Evolutionary conservation across 768 basidiomycete species (phyloP).

Genomic region (Boletus rufocinnamomeus): DNA sequence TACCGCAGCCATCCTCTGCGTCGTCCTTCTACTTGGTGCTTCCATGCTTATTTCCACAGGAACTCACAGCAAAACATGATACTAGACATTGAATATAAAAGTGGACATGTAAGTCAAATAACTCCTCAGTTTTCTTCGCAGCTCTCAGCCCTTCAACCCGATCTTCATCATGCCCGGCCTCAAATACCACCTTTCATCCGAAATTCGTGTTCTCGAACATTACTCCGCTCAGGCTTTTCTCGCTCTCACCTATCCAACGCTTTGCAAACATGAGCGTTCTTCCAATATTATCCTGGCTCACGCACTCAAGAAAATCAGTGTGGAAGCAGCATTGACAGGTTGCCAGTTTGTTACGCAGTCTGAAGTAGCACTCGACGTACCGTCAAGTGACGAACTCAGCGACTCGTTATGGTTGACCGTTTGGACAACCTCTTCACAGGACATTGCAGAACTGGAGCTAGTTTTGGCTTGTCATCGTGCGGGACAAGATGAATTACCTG

Average conservation of each 20-base stretch:
- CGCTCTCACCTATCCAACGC: conserved; percentile 41
- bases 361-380: conserved; percentile 35
- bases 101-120: neutral
- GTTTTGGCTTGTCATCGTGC: conserved; percentile 50
- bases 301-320: conserved; percentile 44
- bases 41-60: conserved; percentile 24
- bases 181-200: conserved; percentile 22
- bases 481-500: conserved; percentile 48
- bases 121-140: neutral
- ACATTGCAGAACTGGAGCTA: conserved; percentile 40
- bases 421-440: conserved; percentile 41
- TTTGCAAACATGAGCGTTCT: conserved; percentile 47
- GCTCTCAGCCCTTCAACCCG: neutral
- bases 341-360: conserved; percentile 37
- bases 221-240: conserved; percentile 44
- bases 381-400: conserved; percentile 22
- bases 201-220: conserved; percentile 41
- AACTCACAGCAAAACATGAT: conserved; percentile 21
- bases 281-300: conserved; percentile 56
- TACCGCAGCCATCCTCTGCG: conserved; percentile 17
- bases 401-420: conserved; percentile 52
- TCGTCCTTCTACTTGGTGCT: neutral
- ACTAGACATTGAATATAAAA: conserved; percentile 11
- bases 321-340: conserved; percentile 40
- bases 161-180: conserved; percentile 34